Base-by-base conservation (phyloP, 768 basidiomycete species). In the Xerocomellus chrysenteron region DNA sequence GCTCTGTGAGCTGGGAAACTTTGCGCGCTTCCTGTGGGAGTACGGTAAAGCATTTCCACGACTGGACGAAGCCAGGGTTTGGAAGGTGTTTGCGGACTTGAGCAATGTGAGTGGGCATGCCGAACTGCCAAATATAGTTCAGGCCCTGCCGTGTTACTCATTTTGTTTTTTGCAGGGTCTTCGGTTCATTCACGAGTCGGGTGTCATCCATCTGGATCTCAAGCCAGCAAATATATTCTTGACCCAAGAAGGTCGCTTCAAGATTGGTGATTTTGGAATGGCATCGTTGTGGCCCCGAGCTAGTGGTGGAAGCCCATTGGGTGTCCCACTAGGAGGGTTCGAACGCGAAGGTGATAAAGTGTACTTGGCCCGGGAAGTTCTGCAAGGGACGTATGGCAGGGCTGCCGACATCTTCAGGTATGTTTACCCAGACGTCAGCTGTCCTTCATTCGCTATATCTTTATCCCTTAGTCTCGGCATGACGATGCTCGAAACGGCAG, bases 221-320 rank as follows among this genome's bases (percentile, higher is more conserved):
- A 99, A 99, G 76, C 97, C 97, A 13, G 93, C 93, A 42, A 99
- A 99, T 70, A 87, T 99, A 49, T 94, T 99, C 68, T 80, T 99
- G 64, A 94, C 92, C 11, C 78, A 79, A 9, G 82, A 86, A 42
- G 97, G 97, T 2, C 82, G 88, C 44, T 88, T 99, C 76, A 94
- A 93, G 76, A 94, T 99, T 70, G 96, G 96, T 9, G 97, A 99
- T 72, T 98, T 98, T 76, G 97, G 97, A 10, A 94, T 99, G 87
- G 95, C 96, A n/a, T 92, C 92, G 7, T 65, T 93, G 50, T 95
- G 92, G 90, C 93, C 94, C 1, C 78, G 94, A 39, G 75, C 78
- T 0, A 64, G 57, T 13, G 62, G 71, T 35, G 71, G 65, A 11
- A 75, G 73, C 48, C 72, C 70, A 9, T 65, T 75, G 50, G 81